Conservation (phyloP, 805 yeast genomes). For the Nakazawaea ernobii region DNA sequence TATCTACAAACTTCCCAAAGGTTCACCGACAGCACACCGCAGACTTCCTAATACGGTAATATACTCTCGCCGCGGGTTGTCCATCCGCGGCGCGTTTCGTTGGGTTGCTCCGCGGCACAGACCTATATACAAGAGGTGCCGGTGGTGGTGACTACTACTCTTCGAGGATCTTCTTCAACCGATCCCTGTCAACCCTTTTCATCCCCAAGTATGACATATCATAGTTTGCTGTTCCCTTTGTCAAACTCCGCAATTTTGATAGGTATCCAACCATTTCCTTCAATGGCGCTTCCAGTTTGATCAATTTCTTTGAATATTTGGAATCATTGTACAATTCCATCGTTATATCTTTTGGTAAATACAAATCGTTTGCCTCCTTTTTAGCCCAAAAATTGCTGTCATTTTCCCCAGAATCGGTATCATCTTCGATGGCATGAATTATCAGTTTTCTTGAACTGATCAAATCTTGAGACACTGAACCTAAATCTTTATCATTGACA, state of each 20-base stretch:
- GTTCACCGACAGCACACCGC: no score
- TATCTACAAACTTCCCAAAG: no score
- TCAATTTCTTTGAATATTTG: slow-evolving; percentile 37
- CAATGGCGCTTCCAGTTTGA: slow-evolving; percentile 80
- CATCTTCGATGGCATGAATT: slow-evolving; percentile 69
- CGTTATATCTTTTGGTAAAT: slow-evolving; percentile 76
- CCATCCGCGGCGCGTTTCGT: no score
- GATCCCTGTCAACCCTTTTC: slow-evolving; percentile 55
- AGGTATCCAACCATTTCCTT: slow-evolving; percentile 89
- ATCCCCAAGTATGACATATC: slow-evolving; percentile 74
- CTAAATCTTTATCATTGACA: slow-evolving; percentile 67
- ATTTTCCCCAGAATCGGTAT: slow-evolving; percentile 24
- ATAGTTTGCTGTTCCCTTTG: slow-evolving; percentile 85
- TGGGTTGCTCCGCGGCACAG: no score
- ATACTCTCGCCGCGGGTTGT: no score
- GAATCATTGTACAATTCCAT: slow-evolving; percentile 27
- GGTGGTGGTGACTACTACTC: neutral
- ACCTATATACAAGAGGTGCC: neutral
- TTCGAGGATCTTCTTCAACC: slow-evolving; percentile 32
- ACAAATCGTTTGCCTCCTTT: slow-evolving; percentile 54
- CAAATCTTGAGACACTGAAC: slow-evolving; percentile 79
- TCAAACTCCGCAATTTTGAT: slow-evolving; percentile 68
- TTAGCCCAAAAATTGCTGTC: slow-evolving; percentile 37
- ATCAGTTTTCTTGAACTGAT: slow-evolving; percentile 73
- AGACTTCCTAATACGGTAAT: no score